Percentiles rank a stretch among this genome's conserved stretches.
Evolutionary conservation across 176 grass and related monocot species (phyloP).

Genomic region (Carex myosuroides): DNA sequence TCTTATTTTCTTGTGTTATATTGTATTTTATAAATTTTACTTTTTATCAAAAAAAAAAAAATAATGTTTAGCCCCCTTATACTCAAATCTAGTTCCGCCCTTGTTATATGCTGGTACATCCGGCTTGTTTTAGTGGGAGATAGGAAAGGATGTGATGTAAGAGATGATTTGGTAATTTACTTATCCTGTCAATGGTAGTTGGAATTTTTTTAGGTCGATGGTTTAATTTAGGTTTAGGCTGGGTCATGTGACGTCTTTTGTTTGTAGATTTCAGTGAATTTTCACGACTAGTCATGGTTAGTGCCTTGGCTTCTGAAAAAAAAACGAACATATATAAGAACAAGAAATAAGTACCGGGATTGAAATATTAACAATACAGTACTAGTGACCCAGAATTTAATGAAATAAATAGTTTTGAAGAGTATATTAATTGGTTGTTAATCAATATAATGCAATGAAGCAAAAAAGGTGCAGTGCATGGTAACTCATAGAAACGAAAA

Average conservation of each 20-base stretch:
- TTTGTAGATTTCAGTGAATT: neutral
- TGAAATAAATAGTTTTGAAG: neutral
- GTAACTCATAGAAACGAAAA: neutral
- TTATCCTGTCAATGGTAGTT: neutral
- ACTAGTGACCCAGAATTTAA: neutral
- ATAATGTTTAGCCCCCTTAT: too few species aligned
- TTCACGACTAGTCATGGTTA: neutral
- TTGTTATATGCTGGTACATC: too few species aligned
- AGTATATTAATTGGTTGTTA: neutral
- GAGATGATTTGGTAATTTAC: constrained; percentile 11
- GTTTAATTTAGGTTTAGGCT: neutral
- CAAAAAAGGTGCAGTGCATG: neutral
- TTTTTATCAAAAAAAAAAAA: too few species aligned
- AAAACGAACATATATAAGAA: neutral
- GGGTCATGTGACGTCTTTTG: neutral
- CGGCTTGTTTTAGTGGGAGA: constrained; percentile 10
- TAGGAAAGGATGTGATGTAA: constrained; percentile 15
- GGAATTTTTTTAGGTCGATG: neutral
- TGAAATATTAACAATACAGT: neutral
- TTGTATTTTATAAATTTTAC: too few species aligned
- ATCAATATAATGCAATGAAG: neutral
- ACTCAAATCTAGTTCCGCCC: too few species aligned
- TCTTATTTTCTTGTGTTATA: too few species aligned
- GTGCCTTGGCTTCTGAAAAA: neutral
- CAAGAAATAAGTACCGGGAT: neutral